Base-by-base conservation (phyloP, 805 yeast species). In the Millerago galiae region DNA sequence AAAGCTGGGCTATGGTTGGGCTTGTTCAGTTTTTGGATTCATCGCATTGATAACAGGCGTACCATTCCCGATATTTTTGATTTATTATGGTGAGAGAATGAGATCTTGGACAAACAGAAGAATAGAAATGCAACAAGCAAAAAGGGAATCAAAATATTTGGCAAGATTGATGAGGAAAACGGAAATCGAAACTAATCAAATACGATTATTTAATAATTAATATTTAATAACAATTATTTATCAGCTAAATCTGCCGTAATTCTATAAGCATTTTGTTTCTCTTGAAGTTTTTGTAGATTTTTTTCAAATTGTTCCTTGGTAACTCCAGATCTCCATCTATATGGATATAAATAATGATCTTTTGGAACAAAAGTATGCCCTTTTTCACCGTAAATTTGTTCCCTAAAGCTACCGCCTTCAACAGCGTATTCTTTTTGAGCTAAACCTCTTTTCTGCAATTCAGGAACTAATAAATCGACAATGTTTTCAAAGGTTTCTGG, bases 1-100 rank as follows among this genome's bases (percentile, higher is more conserved):
- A 33, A 60, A 42, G 13, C 59, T 82, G 37, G 81, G 81, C 15
- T 79, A 79, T 51, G 86, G 85, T 5, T 81, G 86, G 87, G 85
- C 84, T 14, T 74, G 76, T 55, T 74, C 83, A 0, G 53, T 81
- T 50, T 75, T 79, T 57, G 88, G 72, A 0, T 65, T 79, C 33
- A 58, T 80, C 38, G 81, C 73, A 9, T 46, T 79, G 8, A 68
- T 68, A 1, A 62, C 81, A 40, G 85, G 85, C 6, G 59, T 79
- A 10, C 87, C 89, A 2, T 75, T 75, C 65, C 88, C 89, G 3
- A 54, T 79, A 12, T 68, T 75, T 42, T 75, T 82, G 33, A 66
- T 67, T 42, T 61, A 65, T 37, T 69, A 74, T 41, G 88, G 87
- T 11, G 80, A 75, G 49, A 59, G 66, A 18, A 56, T 80, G 49